Conservation (phyloP, 2,329 filamentous ascomycete genomes). For the Biscogniauxia marginata region DNA sequence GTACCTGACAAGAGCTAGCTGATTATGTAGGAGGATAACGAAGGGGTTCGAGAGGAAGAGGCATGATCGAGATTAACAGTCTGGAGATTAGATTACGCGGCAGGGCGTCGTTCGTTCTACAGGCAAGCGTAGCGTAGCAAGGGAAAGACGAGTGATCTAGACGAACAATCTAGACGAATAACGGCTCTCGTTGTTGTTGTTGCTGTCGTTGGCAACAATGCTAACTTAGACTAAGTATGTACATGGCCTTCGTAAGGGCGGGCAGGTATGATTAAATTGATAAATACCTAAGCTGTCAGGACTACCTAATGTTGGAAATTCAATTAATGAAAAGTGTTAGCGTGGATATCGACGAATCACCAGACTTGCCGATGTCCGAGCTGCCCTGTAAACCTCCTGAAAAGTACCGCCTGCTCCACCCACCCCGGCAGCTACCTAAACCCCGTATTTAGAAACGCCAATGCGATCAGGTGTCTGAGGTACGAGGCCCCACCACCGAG, state of each 20-base stretch:
- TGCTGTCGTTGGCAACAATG: too few species aligned
- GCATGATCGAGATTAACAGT: not conserved
- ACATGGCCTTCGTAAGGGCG: too few species aligned
- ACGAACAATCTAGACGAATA: too few species aligned
- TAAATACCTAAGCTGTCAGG: not conserved
- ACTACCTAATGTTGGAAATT: constrained; percentile 13
- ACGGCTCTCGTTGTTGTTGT: too few species aligned
- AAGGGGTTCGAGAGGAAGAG: not conserved
- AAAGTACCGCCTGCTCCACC: not conserved
- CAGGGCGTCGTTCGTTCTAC: too few species aligned
- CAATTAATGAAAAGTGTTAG: constrained; percentile 4
- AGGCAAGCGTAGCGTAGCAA: too few species aligned
- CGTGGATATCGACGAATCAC: constrained; percentile 14
- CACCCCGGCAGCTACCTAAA: not conserved
- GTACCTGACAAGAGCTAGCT: not conserved
- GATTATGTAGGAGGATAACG: not conserved
- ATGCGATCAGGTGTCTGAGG: too few species aligned
- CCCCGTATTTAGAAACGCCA: not conserved
- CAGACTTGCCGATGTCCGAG: constrained; percentile 20
- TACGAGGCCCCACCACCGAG: not conserved
- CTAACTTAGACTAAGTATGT: too few species aligned
- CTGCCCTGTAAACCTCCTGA: constrained; percentile 4
- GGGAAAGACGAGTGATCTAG: too few species aligned
- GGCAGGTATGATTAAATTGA: too few species aligned
- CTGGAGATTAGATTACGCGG: not conserved